Conservation (phyloP, 805 yeast species). For the Millerago galiae region DNA sequence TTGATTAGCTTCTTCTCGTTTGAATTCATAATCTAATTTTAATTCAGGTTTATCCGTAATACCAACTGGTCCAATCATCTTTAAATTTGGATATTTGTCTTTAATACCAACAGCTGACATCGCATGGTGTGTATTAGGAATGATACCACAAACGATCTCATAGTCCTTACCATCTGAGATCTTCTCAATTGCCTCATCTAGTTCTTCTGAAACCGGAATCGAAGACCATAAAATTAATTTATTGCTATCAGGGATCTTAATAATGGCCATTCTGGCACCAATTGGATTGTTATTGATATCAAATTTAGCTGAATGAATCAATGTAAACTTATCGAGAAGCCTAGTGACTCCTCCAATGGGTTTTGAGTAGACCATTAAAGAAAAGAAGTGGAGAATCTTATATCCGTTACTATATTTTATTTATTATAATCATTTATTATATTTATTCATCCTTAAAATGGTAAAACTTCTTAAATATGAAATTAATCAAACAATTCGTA, state of each 20-base stretch:
- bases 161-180: constrained; percentile 27
- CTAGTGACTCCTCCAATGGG: constrained; percentile 35
- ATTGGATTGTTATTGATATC: constrained; percentile 25
- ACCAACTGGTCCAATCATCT: constrained; percentile 46
- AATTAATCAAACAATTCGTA: constrained; percentile 58
- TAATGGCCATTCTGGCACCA: constrained; percentile 35
- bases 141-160: constrained; percentile 43
- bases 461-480: constrained; percentile 72
- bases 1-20: constrained; percentile 29
- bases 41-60: constrained; percentile 28
- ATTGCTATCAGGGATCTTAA: constrained; percentile 23
- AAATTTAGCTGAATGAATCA: constrained; percentile 32
- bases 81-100: constrained; percentile 40
- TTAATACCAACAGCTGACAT: constrained; percentile 53
- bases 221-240: constrained; percentile 49
- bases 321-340: constrained; percentile 25
- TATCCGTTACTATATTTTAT: not conserved
- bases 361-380: constrained; percentile 33
- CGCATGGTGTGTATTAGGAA: constrained; percentile 63
- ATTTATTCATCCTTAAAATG: constrained; percentile 27
- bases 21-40: constrained; percentile 35
- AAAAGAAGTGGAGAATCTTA: too few species aligned
- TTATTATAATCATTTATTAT: not conserved
- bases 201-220: constrained; percentile 45
- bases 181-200: constrained; percentile 33